These are phyloP conservation scores for Penicillium sclerotiorum DNA, from an alignment of 2,329 filamentous ascomycete species.

Conservation along the genomic window DNA sequence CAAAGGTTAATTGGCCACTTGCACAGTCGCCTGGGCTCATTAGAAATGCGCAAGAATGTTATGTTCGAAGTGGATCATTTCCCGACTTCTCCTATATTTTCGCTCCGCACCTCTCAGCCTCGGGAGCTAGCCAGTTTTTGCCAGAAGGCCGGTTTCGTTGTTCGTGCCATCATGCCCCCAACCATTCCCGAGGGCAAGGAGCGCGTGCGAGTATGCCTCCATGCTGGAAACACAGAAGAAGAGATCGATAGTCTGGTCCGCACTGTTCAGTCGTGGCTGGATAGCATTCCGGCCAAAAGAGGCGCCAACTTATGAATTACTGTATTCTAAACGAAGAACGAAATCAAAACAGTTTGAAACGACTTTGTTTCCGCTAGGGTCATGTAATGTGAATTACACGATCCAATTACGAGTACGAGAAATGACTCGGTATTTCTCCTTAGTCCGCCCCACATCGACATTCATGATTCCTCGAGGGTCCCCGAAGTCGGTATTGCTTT, in stretches of 20 bases:
- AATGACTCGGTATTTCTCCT: neutral
- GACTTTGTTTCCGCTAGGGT: no score
- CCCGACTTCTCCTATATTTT: constrained; percentile 66
- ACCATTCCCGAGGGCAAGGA: constrained; percentile 67
- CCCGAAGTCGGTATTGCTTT: neutral
- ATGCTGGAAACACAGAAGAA: constrained; percentile 64
- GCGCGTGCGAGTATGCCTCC: constrained; percentile 67
- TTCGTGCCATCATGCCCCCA: constrained; percentile 68
- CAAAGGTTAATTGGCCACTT: constrained; percentile 52
- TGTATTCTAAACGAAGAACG: no score
- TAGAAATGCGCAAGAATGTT: constrained; percentile 33
- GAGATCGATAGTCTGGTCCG: constrained; percentile 59
- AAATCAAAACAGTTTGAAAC: no score
- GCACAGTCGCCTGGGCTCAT: constrained; percentile 45
- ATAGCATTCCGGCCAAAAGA: neutral
- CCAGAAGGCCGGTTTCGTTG: constrained; percentile 61
- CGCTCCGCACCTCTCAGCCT: constrained; percentile 61
- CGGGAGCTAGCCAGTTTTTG: constrained; percentile 62
- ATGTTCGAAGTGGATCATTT: constrained; percentile 44
- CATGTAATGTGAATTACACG: no score
- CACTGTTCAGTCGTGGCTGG: constrained; percentile 54
- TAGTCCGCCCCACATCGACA: neutral
- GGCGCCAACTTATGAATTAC: neutral
- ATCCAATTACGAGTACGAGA: no score
- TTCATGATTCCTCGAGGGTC: neutral